These are phyloP conservation scores for Cyclotella sp. DNA, from an alignment of 108 stramenopile genomes.

Conservation along the genomic window DNA sequence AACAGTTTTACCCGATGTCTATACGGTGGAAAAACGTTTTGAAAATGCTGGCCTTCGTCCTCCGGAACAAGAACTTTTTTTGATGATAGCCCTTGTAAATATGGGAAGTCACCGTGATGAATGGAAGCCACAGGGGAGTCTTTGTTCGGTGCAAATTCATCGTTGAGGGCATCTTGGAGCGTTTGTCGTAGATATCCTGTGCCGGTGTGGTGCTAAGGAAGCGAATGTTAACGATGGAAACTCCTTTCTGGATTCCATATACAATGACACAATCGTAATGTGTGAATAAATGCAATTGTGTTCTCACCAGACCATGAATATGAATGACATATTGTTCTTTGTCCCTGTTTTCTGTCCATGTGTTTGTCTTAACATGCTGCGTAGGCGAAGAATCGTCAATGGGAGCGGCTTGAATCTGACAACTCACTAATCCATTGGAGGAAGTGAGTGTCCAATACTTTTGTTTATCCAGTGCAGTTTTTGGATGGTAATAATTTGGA, in stretches of 20 bases:
- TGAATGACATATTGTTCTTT: conserved; percentile 33
- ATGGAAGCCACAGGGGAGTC: conserved; percentile 19
- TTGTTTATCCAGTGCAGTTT: not conserved
- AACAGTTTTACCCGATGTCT: not conserved
- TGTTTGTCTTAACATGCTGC: not conserved
- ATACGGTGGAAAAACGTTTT: conserved; percentile 31
- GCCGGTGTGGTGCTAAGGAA: conserved; percentile 26
- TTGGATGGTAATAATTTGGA: conserved; percentile 24
- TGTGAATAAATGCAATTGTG: too few species aligned
- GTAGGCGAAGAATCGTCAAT: not conserved
- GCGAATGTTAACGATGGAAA: not conserved
- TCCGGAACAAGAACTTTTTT: conserved; percentile 4
- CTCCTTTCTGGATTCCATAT: too few species aligned
- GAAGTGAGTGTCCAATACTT: not conserved
- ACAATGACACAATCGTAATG: too few species aligned
- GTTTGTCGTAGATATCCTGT: conserved; percentile 39
- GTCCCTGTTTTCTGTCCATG: not conserved
- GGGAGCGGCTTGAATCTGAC: conserved; percentile 1
- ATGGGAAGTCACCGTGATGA: conserved; percentile 19
- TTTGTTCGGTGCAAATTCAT: conserved; percentile 12
- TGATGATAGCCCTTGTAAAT: conserved; percentile 13
- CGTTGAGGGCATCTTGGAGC: conserved; percentile 19
- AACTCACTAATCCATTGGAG: not conserved
- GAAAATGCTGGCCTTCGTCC: conserved; percentile 40
- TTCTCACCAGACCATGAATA: conserved; percentile 35